Conservation (phyloP, 2,329 filamentous ascomycete species). For the Coniella vitis region DNA sequence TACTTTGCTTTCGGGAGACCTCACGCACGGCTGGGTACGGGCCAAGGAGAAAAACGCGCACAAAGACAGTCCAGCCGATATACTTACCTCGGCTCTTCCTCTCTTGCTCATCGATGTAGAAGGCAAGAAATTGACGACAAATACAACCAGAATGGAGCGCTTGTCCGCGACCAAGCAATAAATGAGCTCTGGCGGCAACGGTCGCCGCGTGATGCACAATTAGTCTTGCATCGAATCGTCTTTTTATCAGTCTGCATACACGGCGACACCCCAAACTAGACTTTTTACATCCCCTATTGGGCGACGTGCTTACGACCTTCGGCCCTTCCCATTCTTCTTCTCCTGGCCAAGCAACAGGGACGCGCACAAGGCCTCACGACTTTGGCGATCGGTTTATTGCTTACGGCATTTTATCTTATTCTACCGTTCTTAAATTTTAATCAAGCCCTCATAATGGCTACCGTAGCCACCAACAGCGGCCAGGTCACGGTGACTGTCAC, state of each 20-base stretch:
- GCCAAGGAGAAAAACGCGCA: too few species aligned
- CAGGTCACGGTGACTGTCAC: slow-evolving; percentile 14
- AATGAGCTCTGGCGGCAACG: not conserved
- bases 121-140: not conserved
- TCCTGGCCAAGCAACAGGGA: too few species aligned
- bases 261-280: not conserved
- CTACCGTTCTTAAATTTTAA: not conserved
- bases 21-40: too few species aligned
- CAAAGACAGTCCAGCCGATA: too few species aligned
- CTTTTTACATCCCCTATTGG: not conserved
- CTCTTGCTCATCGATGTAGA: not conserved
- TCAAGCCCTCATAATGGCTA: not conserved
- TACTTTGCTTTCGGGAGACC: too few species aligned
- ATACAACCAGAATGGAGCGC: not conserved
- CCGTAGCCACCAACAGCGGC: not conserved
- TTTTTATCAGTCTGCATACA: not conserved
- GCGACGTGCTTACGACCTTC: not conserved
- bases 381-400: not conserved
- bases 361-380: not conserved
- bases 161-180: not conserved
- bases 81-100: not conserved
- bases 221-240: too few species aligned
- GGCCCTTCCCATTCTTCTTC: not conserved
- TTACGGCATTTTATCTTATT: not conserved
- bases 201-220: not conserved